These are phyloP conservation scores for Microstroma glucosiphilum DNA, from an alignment of 1,284 basidiomycete genomes.

Conservation along the genomic window DNA sequence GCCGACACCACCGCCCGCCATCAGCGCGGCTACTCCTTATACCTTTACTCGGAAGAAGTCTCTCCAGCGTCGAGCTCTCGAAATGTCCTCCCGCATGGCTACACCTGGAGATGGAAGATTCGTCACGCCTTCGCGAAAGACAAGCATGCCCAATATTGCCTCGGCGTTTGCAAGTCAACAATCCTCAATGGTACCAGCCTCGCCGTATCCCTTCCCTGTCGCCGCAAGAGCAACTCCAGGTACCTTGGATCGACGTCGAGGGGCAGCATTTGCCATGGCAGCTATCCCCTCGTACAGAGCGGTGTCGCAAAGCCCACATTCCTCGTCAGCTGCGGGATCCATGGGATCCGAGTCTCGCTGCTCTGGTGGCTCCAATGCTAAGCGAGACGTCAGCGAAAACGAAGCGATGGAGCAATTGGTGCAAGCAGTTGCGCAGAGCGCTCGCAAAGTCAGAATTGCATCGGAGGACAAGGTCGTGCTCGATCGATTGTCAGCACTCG, in stretches of 20 bases:
- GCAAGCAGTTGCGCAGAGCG: conserved; percentile 44
- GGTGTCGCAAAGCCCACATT: conserved; percentile 16
- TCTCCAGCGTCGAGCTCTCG: background rate
- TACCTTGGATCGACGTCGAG: background rate
- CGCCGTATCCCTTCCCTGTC: conserved; percentile 45
- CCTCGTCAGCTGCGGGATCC: conserved; percentile 14
- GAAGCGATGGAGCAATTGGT: conserved; percentile 48
- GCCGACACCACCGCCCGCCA: conserved; percentile 3
- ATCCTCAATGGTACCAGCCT: conserved; percentile 18
- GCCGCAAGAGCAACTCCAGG: conserved; percentile 16
- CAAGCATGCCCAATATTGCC: conserved; percentile 24
- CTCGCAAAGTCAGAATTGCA: conserved; percentile 23
- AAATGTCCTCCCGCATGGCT: background rate
- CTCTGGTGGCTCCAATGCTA: conserved; percentile 46
- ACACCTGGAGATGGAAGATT: conserved; percentile 14
- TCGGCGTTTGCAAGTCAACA: conserved; percentile 3
- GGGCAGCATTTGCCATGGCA: background rate
- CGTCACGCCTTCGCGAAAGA: conserved; percentile 41
- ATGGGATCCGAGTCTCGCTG: conserved; percentile 44
- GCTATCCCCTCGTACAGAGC: background rate
- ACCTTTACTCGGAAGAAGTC: background rate
- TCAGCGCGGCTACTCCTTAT: background rate
- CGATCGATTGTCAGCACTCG: conserved; percentile 1
- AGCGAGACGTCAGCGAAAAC: conserved; percentile 44
- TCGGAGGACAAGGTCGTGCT: background rate